These are phyloP conservation scores for Monilinia laxa DNA, from an alignment of 2,329 filamentous ascomycete genomes.

Conservation along the genomic window DNA sequence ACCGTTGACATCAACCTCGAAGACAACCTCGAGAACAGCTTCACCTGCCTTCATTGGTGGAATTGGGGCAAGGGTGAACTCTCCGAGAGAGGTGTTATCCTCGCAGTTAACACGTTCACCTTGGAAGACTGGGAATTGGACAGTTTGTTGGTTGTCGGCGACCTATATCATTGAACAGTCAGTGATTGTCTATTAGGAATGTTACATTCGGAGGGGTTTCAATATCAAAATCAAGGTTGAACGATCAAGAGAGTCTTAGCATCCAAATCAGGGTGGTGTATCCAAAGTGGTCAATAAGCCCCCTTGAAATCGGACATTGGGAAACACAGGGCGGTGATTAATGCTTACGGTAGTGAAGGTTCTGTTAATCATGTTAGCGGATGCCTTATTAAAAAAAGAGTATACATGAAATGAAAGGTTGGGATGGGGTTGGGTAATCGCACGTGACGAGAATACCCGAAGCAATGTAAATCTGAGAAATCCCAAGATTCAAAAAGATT, in stretches of 20 bases:
- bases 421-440: too few relatives aligned
- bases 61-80: slow-evolving; percentile 90
- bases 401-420: too few relatives aligned
- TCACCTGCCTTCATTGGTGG: slow-evolving; percentile 77
- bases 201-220: neutral
- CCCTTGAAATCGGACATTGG: neutral
- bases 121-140: slow-evolving; percentile 92
- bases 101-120: slow-evolving; percentile 98
- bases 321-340: rapidly evolving
- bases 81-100: slow-evolving; percentile 95
- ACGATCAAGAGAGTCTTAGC: too few relatives aligned
- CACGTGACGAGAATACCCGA: too few relatives aligned
- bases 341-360: slow-evolving; percentile 11
- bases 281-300: neutral
- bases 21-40: slow-evolving; percentile 94
- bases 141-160: too few relatives aligned
- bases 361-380: neutral
- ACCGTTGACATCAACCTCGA: slow-evolving; percentile 99
- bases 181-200: too few relatives aligned
- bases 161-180: slow-evolving; percentile 37
- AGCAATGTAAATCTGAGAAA: too few relatives aligned
- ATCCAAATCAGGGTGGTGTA: too few relatives aligned
- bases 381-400: too few relatives aligned
- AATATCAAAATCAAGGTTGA: neutral
- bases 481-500: too few relatives aligned